A percentile compares a stretch with the other conserved stretches of the same genome.
Conservation (phyloP, 441 rosid species). For the Raphanus hybrid region DNA sequence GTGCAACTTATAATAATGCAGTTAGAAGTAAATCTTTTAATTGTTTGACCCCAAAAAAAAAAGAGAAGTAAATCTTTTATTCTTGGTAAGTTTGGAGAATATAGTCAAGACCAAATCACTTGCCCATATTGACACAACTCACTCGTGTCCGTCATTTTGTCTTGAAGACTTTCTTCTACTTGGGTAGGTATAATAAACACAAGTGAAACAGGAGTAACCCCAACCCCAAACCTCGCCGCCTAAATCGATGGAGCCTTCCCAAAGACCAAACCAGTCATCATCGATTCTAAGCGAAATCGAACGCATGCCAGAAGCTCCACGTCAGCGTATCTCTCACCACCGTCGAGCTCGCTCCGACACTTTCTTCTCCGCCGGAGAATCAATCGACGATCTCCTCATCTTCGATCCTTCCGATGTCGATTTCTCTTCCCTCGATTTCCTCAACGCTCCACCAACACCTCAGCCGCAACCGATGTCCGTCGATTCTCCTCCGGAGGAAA, state of each 20-base stretch:
- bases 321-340: conserved; percentile 66
- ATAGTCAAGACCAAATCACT: no score
- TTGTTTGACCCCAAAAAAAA: no score
- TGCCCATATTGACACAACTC: background rate
- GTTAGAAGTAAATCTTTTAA: no score
- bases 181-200: background rate
- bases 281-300: conserved; percentile 65
- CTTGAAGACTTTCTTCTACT: background rate
- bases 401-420: conserved; percentile 89
- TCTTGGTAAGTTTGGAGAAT: no score
- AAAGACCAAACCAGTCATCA: conserved; percentile 49
- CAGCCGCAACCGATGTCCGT: conserved; percentile 45
- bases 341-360: conserved; percentile 93
- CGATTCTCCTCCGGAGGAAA: conserved; percentile 73
- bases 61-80: no score
- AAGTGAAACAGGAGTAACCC: background rate
- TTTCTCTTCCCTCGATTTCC: conserved; percentile 79
- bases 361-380: conserved; percentile 67
- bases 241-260: conserved; percentile 43
- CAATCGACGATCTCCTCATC: conserved; percentile 80
- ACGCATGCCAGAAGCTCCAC: conserved; percentile 72
- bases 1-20: no score
- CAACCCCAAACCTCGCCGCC: conserved; percentile 14
- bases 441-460: conserved; percentile 53
- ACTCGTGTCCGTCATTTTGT: background rate